Evolutionary conservation across 768 basidiomycete genomes (phyloP).

Genomic region (Panus rudis): DNA sequence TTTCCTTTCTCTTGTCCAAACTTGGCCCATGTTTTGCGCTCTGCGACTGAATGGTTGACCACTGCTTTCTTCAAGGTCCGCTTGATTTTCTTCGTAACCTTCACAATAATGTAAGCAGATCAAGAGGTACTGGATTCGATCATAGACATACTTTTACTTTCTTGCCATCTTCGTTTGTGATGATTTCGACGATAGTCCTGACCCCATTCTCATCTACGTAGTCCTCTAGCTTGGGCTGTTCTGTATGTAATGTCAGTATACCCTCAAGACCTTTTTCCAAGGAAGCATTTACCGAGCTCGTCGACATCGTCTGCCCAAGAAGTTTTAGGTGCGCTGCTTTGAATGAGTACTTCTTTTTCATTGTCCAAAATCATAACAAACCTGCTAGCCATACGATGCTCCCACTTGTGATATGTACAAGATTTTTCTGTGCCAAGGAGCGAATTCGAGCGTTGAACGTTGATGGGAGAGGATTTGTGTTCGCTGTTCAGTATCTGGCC

Average conservation of each 20-base stretch:
- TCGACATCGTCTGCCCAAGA: slow-evolving; percentile 89
- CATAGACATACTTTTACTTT: slow-evolving; percentile 74
- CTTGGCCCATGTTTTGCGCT: slow-evolving; percentile 88
- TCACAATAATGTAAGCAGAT: slow-evolving; percentile 1
- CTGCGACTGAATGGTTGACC: slow-evolving; percentile 92
- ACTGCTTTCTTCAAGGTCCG: slow-evolving; percentile 83
- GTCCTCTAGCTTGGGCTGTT: slow-evolving; percentile 56
- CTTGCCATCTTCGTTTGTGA: slow-evolving; percentile 86
- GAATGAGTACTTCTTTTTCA: too few relatives aligned
- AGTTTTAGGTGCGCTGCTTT: slow-evolving; percentile 42
- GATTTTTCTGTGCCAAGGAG: too few relatives aligned
- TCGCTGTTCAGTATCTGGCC: too few relatives aligned
- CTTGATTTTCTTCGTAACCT: slow-evolving; percentile 85
- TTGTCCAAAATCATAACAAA: background rate
- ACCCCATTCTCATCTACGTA: slow-evolving; percentile 83
- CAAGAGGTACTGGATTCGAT: background rate
- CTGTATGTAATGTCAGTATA: slow-evolving; percentile 12
- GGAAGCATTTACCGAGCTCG: slow-evolving; percentile 41
- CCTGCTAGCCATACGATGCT: slow-evolving; percentile 15
- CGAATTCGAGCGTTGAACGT: too few relatives aligned
- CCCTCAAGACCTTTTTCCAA: background rate
- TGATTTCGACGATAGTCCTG: slow-evolving; percentile 76
- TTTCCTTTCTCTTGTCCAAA: slow-evolving; percentile 90
- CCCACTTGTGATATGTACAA: too few relatives aligned
- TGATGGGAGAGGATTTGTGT: too few relatives aligned